Conservation (phyloP, 768 basidiomycete species). For the Russula brevipes region DNA sequence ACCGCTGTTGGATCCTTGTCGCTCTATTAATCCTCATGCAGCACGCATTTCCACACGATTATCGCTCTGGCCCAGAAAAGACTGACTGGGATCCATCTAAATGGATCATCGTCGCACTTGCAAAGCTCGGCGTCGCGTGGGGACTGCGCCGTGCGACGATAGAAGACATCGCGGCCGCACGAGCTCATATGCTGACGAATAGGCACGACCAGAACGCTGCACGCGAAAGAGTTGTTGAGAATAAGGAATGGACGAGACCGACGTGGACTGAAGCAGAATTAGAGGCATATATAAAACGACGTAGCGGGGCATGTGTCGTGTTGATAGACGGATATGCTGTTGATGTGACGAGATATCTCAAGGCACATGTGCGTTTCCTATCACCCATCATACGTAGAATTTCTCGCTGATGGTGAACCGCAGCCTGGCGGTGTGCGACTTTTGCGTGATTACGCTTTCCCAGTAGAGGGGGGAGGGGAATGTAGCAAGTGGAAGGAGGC, state of each 20-base stretch:
- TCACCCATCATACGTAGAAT: not conserved
- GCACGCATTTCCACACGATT: conserved; percentile 78
- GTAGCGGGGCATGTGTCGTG: conserved; percentile 43
- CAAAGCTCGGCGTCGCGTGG: conserved; percentile 43
- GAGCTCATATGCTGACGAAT: conserved; percentile 46
- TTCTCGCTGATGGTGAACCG: not conserved
- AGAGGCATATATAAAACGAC: conserved; percentile 33
- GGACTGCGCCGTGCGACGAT: conserved; percentile 47
- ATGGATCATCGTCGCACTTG: conserved; percentile 60
- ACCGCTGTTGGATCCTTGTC: not conserved
- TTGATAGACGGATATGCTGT: conserved; percentile 56
- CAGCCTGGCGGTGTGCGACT: conserved; percentile 62
- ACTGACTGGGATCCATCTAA: conserved; percentile 79
- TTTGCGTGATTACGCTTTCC: conserved; percentile 46
- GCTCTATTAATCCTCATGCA: conserved; percentile 29
- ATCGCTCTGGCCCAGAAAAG: conserved; percentile 56
- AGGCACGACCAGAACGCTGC: conserved; percentile 25
- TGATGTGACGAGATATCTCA: conserved; percentile 56
- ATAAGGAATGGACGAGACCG: conserved; percentile 34
- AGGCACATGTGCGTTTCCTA: conserved; percentile 56
- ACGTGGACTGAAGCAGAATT: conserved; percentile 41
- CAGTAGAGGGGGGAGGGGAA: conserved; percentile 18
- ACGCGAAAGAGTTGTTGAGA: conserved; percentile 12
- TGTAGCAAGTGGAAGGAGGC: conserved; percentile 40
- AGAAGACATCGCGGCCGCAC: conserved; percentile 46